Evolutionary conservation across 192 early-diverging fungal species (phyloP).

Genomic region (Podila epicladia): DNA sequence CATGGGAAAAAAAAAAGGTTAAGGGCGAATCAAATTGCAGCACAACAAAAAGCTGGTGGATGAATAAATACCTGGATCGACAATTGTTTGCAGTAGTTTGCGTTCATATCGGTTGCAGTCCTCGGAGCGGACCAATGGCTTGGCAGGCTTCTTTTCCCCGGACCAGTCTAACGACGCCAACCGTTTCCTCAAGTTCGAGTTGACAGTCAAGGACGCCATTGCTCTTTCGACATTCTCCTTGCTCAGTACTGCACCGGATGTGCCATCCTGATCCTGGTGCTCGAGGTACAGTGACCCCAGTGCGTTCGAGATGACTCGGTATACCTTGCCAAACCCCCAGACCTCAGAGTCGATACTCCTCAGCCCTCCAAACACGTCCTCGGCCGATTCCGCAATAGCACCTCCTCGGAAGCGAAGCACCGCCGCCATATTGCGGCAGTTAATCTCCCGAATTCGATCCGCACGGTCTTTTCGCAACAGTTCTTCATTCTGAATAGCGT

Average conservation of each 20-base stretch:
- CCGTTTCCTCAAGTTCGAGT: constrained; percentile 12
- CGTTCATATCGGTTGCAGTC: constrained; percentile 76
- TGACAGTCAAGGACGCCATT: constrained; percentile 27
- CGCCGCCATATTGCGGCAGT: constrained; percentile 53
- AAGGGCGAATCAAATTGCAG: not conserved
- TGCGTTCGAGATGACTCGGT: constrained; percentile 57
- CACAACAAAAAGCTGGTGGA: not conserved
- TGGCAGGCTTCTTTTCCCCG: constrained; percentile 29
- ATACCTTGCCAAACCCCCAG: constrained; percentile 58
- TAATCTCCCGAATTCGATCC: constrained; percentile 52
- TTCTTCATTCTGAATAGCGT: constrained; percentile 22
- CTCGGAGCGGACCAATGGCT: constrained; percentile 40
- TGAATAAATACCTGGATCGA: constrained; percentile 71
- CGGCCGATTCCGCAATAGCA: constrained; percentile 5
- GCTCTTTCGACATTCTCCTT: constrained; percentile 25
- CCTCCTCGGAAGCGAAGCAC: constrained; percentile 52
- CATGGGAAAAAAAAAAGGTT: not conserved
- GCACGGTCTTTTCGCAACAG: constrained; percentile 51
- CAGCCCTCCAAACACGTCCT: constrained; percentile 27
- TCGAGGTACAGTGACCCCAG: constrained; percentile 45
- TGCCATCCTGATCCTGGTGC: not conserved
- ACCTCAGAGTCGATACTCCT: constrained; percentile 45
- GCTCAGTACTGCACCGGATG: not conserved
- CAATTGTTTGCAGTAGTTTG: constrained; percentile 79
- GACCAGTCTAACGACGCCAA: constrained; percentile 12